Conservation (phyloP, 345 rosid species). For the Nasturtium officinale region DNA sequence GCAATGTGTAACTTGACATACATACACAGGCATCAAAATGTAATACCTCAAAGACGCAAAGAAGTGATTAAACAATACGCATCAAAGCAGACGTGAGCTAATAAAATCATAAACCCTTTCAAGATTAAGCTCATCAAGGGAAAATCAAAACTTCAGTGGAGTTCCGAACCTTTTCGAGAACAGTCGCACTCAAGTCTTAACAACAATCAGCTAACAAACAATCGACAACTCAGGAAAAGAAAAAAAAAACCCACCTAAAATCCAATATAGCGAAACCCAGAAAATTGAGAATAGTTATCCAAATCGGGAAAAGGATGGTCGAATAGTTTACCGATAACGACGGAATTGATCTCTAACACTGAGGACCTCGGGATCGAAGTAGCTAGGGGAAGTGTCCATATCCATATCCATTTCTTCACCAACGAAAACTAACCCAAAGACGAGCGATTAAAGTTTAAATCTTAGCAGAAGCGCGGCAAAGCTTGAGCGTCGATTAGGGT, state of each 20-base stretch:
- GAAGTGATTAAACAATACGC: slow-evolving; percentile 1
- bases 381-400: slow-evolving; percentile 76
- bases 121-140: neutral
- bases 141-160: slow-evolving; percentile 20
- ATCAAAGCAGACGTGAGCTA: neutral
- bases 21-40: slow-evolving; percentile 14
- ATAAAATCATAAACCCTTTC: slow-evolving; percentile 12
- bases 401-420: slow-evolving; percentile 61
- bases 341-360: slow-evolving; percentile 73
- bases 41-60: slow-evolving; percentile 20
- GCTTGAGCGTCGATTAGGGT: slow-evolving; percentile 28
- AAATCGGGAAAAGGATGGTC: slow-evolving; percentile 7
- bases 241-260: neutral
- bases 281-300: slow-evolving; percentile 11
- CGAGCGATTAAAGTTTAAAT: slow-evolving; percentile 4
- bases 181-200: slow-evolving; percentile 9
- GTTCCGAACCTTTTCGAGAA: neutral
- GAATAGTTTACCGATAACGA: slow-evolving; percentile 71
- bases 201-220: neutral
- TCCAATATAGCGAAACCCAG: slow-evolving; percentile 1
- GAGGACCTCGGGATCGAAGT: slow-evolving; percentile 74
- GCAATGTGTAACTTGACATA: neutral
- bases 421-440: neutral
- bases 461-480: slow-evolving; percentile 24
- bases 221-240: neutral